Conservation (phyloP, 176 grass and related monocot species). For the Bothriochloa decipiens region DNA sequence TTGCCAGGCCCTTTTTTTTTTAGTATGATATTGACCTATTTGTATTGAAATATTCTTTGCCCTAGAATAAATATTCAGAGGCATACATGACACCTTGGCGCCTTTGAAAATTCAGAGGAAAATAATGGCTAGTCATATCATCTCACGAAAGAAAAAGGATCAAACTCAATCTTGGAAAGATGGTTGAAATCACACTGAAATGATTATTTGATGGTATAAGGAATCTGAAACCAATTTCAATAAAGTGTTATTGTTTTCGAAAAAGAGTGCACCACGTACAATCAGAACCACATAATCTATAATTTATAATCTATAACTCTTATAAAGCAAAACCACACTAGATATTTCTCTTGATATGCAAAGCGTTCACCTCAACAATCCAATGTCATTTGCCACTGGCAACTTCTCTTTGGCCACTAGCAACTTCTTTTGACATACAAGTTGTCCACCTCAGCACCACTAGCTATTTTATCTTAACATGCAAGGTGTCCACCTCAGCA, state of each 20-base stretch:
- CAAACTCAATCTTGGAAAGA: conserved; percentile 1
- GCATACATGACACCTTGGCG: background rate
- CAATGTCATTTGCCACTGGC: too few relatives aligned
- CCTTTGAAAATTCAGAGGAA: background rate
- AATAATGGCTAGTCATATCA: background rate
- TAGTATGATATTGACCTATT: background rate
- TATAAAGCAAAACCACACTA: too few relatives aligned
- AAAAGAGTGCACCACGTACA: background rate
- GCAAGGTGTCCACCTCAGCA: too few relatives aligned
- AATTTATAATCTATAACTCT: too few relatives aligned
- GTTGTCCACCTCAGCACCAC: too few relatives aligned
- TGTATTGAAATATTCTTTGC: conserved; percentile 24
- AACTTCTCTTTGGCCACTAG: too few relatives aligned
- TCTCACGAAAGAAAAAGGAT: background rate
- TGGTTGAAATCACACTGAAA: background rate
- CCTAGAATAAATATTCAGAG: background rate
- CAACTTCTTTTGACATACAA: too few relatives aligned
- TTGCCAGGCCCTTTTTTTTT: background rate
- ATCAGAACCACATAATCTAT: background rate
- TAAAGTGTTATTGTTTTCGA: background rate
- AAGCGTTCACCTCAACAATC: too few relatives aligned
- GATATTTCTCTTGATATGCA: too few relatives aligned
- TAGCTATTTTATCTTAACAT: too few relatives aligned
- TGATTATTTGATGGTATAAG: background rate
- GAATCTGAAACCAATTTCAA: background rate